Conservation (phyloP, 177 flowering plant genomes). For the Telopea speciosissima region DNA sequence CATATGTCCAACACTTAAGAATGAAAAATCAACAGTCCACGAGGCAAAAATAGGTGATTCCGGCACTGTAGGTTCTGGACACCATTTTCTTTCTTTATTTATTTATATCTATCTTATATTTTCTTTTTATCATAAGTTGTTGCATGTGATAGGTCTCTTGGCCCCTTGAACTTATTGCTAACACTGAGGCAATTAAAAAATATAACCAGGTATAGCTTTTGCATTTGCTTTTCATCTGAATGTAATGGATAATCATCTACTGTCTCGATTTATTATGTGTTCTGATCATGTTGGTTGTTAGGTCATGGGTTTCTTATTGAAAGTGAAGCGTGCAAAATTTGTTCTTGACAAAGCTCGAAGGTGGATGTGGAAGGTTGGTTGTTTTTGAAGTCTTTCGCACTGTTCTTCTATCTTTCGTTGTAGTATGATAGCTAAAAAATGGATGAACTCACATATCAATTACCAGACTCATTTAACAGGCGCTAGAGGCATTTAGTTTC, state of each 20-base stretch:
- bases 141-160: slow-evolving; percentile 67
- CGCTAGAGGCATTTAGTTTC: too few species aligned
- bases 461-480: not conserved
- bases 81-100: not conserved
- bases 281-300: slow-evolving; percentile 19
- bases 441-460: not conserved
- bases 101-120: not conserved
- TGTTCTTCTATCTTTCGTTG: not conserved
- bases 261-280: not conserved
- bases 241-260: not conserved
- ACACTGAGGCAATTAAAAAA: slow-evolving; percentile 76
- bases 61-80: not conserved
- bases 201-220: slow-evolving; percentile 73
- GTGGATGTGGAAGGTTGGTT: slow-evolving; percentile 95
- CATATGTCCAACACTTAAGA: too few species aligned
- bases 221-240: not conserved
- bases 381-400: not conserved
- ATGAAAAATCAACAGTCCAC: too few species aligned
- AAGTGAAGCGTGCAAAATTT: slow-evolving; percentile 94
- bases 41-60: too few species aligned
- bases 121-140: not conserved
- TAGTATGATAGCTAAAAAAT: not conserved
- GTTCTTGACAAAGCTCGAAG: slow-evolving; percentile 92
- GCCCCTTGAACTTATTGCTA: slow-evolving; percentile 98
- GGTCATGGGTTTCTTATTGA: slow-evolving; percentile 91